These are phyloP conservation scores for Penicillium macrosclerotiorum DNA, from an alignment of 495 filamentous ascomycete species.

Conservation along the genomic window DNA sequence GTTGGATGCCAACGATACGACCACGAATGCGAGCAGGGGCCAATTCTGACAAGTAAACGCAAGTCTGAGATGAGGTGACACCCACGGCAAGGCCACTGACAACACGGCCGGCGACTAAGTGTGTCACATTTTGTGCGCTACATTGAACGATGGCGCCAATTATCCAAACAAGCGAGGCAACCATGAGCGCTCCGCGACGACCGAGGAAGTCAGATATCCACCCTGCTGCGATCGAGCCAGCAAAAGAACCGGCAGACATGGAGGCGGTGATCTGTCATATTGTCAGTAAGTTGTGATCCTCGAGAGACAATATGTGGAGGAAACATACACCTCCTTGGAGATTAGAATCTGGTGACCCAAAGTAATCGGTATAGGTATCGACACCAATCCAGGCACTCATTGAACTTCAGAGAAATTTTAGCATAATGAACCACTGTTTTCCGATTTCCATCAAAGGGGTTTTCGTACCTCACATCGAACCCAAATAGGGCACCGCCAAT, in stretches of 20 bases:
- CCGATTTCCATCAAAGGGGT: background rate
- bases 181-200: constrained; percentile 61
- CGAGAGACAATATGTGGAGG: too few relatives aligned
- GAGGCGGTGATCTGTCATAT: constrained; percentile 52
- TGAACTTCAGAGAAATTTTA: too few relatives aligned
- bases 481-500: constrained; percentile 47
- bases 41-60: constrained; percentile 79
- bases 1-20: constrained; percentile 70
- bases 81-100: constrained; percentile 72
- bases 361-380: constrained; percentile 64
- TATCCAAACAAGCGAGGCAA: constrained; percentile 70
- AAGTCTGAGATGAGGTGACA: constrained; percentile 73
- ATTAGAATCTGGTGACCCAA: constrained; percentile 61
- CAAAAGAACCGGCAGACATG: constrained; percentile 65
- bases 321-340: constrained; percentile 55
- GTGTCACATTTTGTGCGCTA: constrained; percentile 55
- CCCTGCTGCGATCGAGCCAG: constrained; percentile 62
- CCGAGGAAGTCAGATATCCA: constrained; percentile 65
- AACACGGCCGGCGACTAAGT: constrained; percentile 67
- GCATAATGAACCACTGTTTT: background rate
- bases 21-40: constrained; percentile 65
- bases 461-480: constrained; percentile 41
- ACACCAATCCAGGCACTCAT: constrained; percentile 74
- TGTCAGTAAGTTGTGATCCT: too few relatives aligned
- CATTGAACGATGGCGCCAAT: constrained; percentile 67